Percentiles rank a stretch among this genome's conserved stretches.
phyloP scores from a whole-genome alignment of 148 eudicot genomes.

The Dysphania ambrosioides region DNA sequence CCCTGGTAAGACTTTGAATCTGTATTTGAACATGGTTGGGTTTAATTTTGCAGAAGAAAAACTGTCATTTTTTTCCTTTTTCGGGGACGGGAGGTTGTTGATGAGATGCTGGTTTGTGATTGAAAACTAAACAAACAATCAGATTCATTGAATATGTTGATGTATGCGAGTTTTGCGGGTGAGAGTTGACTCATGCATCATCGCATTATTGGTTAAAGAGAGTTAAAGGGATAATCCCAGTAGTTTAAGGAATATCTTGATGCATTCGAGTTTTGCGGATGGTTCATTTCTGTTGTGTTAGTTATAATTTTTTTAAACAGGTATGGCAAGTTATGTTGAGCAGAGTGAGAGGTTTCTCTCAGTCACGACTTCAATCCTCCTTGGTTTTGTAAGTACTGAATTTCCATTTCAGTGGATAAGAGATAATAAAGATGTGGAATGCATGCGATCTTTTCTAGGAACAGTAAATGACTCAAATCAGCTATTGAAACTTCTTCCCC shows the following conservation, averaged over 20 bases:
- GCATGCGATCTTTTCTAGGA: background rate
- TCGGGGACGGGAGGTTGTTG: background rate
- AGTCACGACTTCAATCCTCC: conserved; percentile 36
- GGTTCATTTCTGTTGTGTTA: background rate
- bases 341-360: conserved; percentile 33
- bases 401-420: background rate
- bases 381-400: conserved; percentile 38
- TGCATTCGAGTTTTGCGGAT: no score
- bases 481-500: background rate
- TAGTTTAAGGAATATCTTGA: no score
- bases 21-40: background rate
- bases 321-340: conserved; percentile 32
- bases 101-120: background rate
- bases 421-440: background rate
- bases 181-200: background rate
- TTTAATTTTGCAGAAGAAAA: background rate
- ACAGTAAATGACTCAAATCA: conserved; percentile 1
- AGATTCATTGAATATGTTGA: background rate
- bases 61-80: background rate
- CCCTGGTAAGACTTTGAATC: conserved; percentile 28
- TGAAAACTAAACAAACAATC: background rate
- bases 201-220: background rate
- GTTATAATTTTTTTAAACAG: conserved; percentile 22
- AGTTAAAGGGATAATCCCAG: no score
- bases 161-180: background rate